Percentiles rank a stretch among this genome's conserved stretches.
Conservation (phyloP, 495 filamentous ascomycete species). For the Penicillium salamii region DNA sequence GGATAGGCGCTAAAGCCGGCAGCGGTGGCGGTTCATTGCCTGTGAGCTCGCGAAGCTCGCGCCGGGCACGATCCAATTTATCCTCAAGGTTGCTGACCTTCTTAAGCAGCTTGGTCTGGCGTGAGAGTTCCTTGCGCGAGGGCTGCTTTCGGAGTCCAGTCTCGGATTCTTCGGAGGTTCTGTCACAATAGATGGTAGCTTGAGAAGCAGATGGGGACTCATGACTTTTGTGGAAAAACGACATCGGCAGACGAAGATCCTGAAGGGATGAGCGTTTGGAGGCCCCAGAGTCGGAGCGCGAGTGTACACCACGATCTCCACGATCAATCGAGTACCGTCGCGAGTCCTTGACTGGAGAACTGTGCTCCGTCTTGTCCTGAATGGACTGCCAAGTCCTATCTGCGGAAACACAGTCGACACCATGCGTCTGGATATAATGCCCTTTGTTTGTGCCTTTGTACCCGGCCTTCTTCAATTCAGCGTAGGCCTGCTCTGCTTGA, state of each 20-base stretch:
- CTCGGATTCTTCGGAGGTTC: slow-evolving; percentile 30
- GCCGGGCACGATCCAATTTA: slow-evolving; percentile 57
- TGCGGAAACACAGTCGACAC: slow-evolving; percentile 21
- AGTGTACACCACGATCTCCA: not conserved
- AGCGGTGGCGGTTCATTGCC: slow-evolving; percentile 43
- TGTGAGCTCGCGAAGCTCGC: slow-evolving; percentile 52
- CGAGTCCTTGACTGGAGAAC: slow-evolving; percentile 1
- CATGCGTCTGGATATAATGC: slow-evolving; percentile 26
- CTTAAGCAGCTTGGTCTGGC: slow-evolving; percentile 61
- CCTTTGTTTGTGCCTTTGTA: slow-evolving; percentile 49
- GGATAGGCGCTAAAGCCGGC: slow-evolving; percentile 21
- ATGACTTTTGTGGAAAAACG: slow-evolving; percentile 25
- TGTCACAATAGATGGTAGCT: slow-evolving; percentile 14
- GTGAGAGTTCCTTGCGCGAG: slow-evolving; percentile 59
- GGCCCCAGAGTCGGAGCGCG: slow-evolving; percentile 22
- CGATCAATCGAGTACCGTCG: not conserved
- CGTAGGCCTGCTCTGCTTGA: slow-evolving; percentile 56
- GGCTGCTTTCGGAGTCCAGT: slow-evolving; percentile 45
- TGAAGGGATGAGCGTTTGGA: slow-evolving; percentile 38
- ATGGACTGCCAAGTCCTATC: slow-evolving; percentile 42
- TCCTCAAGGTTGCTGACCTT: slow-evolving; percentile 64
- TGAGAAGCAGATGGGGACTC: slow-evolving; percentile 7
- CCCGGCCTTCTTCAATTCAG: slow-evolving; percentile 58
- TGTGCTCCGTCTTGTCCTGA: slow-evolving; percentile 35
- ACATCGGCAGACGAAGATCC: slow-evolving; percentile 36